Conservation (phyloP, 495 filamentous ascomycete species). For the Aspergillus ellipticus region DNA sequence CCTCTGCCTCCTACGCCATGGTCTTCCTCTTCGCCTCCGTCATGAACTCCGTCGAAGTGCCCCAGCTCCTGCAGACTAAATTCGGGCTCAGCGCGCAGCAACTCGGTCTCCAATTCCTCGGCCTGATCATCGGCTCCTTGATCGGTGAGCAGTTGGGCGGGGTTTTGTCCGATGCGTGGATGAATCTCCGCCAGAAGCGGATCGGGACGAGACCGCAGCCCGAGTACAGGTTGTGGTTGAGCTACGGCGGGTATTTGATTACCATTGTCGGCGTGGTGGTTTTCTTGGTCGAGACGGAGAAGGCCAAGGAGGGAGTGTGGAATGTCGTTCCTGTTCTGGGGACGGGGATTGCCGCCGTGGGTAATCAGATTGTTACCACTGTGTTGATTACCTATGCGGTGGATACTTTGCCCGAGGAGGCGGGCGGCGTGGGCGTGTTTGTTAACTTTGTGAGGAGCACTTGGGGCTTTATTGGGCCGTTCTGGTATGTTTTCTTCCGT, state of each 20-base stretch:
- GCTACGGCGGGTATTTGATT: constrained; percentile 46
- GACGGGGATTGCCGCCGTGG: constrained; percentile 47
- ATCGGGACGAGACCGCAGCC: constrained; percentile 33
- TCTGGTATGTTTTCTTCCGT: constrained; percentile 42
- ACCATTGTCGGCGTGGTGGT: constrained; percentile 48
- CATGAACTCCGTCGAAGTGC: constrained; percentile 50
- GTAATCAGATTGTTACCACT: constrained; percentile 57
- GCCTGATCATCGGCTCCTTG: constrained; percentile 51
- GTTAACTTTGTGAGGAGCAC: constrained; percentile 53
- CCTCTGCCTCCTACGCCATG: constrained; percentile 48
- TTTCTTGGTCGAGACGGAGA: constrained; percentile 46
- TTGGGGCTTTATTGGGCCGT: constrained; percentile 59
- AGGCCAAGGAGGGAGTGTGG: constrained; percentile 38
- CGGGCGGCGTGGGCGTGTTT: constrained; percentile 52
- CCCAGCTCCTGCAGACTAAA: constrained; percentile 47
- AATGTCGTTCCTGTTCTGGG: constrained; percentile 49
- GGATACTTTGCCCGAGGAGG: constrained; percentile 48
- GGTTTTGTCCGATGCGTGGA: constrained; percentile 49
- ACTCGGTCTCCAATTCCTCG: constrained; percentile 51
- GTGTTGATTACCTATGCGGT: constrained; percentile 56
- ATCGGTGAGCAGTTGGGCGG: constrained; percentile 56
- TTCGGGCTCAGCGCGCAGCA: constrained; percentile 52
- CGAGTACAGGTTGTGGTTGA: constrained; percentile 51
- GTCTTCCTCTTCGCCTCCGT: constrained; percentile 49
- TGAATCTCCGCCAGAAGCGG: constrained; percentile 35